These are phyloP conservation scores for Acacia melanoxylon DNA, from an alignment of 306 rosid genomes.

Conservation along the genomic window DNA sequence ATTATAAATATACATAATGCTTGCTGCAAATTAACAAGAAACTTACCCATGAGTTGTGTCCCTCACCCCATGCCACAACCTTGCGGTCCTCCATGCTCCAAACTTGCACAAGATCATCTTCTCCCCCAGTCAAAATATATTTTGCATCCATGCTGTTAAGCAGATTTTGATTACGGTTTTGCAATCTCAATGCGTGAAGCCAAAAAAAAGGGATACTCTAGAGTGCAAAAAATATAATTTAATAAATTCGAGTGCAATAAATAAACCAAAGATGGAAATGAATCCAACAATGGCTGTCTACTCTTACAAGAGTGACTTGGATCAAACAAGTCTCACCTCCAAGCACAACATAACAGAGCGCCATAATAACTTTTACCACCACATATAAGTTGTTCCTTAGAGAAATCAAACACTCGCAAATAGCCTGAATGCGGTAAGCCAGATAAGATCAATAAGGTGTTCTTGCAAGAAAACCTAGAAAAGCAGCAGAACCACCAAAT, in stretches of 20 bases:
- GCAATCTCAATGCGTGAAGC: slow-evolving; percentile 13
- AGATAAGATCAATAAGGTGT: slow-evolving; percentile 27
- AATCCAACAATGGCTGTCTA: slow-evolving; percentile 25
- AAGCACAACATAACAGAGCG: slow-evolving; percentile 91
- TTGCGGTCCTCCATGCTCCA: slow-evolving; percentile 99
- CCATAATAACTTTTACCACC: slow-evolving; percentile 99
- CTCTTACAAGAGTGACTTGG: slow-evolving; percentile 27
- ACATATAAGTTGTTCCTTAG: slow-evolving; percentile 83
- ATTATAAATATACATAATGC: slow-evolving; percentile 12
- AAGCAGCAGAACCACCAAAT: slow-evolving; percentile 1
- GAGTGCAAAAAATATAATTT: not conserved
- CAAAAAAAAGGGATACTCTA: not conserved
- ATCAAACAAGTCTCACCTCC: slow-evolving; percentile 66
- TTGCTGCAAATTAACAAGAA: slow-evolving; percentile 25
- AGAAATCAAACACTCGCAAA: slow-evolving; percentile 90
- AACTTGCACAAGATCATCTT: slow-evolving; percentile 97
- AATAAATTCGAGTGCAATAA: not conserved
- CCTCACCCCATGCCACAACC: slow-evolving; percentile 99
- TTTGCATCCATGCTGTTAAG: slow-evolving; percentile 83
- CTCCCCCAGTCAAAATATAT: slow-evolving; percentile 95
- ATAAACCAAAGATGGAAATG: not conserved
- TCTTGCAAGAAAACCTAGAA: slow-evolving; percentile 3
- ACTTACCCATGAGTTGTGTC: slow-evolving; percentile 96
- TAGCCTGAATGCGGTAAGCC: slow-evolving; percentile 59
- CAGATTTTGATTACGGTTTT: slow-evolving; percentile 10